Base-by-base conservation (phyloP, 441 rosid species). In the Sinapis alba region DNA sequence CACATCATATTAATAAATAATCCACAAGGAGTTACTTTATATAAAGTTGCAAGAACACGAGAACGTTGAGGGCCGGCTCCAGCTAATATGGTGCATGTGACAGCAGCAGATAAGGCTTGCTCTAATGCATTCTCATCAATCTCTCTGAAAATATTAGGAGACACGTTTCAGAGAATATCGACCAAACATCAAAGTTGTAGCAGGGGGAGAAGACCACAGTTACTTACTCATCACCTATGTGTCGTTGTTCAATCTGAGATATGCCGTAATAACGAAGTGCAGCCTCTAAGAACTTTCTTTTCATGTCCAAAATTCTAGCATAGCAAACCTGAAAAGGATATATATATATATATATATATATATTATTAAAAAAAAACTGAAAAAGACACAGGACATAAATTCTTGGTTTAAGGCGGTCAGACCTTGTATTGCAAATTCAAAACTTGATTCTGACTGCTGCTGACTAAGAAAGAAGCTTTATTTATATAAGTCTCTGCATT, bases 11-110 rank as follows among this genome's bases (percentile, higher is more conserved):
- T 13, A 8, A n/a, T 43, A 43, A 43, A 43, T 32, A 5, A 41
- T 47, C 63, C 28, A 36, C 30, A 19, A 5, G 18, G 20, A 26
- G 38, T 62, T 86, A 94, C 99, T 85, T 94, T 96, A 85, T 96
- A 94, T 54, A 94, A 78, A 74, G 98, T 94, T 20, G 98, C 98
- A 76, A 96, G 98, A 72, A 96, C 98, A 80, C 98, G 95, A 65
- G 99, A 96, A 26, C 98, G 93, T 69, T 90, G 99, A 83, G 99
- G 99, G 78, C 98, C 98, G 0, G 98, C 99, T 71, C 92, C 99
- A 79, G 97, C 99, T 84, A 94, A 86, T 79, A 94, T 94, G 66
- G 99, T 94, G 75, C 98, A 90, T 58, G 99, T 96, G 78, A 96
- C 96, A 81, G 98, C 98, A 87, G 97, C 97, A 27, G 97, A 83